Evolutionary conservation across 2,329 filamentous ascomycete species (phyloP).

Genomic region (Raffaelea ambrosiae): DNA sequence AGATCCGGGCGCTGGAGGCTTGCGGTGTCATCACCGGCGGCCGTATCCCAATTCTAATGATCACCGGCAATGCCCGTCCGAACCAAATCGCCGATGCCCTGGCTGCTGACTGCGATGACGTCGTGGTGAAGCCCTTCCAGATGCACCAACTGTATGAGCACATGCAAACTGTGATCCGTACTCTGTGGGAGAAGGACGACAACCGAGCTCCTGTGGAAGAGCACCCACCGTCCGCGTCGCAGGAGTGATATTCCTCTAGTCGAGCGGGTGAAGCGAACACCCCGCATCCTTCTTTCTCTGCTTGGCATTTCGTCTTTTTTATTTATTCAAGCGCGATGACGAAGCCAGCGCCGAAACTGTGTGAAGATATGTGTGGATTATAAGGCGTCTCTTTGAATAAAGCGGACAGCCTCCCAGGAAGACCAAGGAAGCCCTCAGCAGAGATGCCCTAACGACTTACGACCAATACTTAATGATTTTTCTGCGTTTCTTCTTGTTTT

Average conservation of each 20-base stretch:
- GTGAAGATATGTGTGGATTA: too few relatives aligned
- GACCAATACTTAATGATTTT: not conserved
- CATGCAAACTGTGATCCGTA: constrained; percentile 41
- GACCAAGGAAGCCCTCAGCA: too few relatives aligned
- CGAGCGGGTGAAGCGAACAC: too few relatives aligned
- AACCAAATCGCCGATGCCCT: constrained; percentile 49
- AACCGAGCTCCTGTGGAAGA: too few relatives aligned
- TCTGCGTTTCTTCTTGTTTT: not conserved
- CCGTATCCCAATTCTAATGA: constrained; percentile 54
- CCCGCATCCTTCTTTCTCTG: not conserved
- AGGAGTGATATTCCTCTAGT: too few relatives aligned
- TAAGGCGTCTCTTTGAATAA: too few relatives aligned
- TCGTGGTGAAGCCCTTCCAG: constrained; percentile 65
- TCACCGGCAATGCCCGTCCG: constrained; percentile 58
- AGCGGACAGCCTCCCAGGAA: too few relatives aligned
- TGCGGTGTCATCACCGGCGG: constrained; percentile 42
- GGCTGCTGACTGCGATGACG: constrained; percentile 49
- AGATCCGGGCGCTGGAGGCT: constrained; percentile 54
- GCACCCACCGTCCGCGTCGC: not conserved
- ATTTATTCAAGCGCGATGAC: not conserved
- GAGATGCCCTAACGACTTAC: too few relatives aligned
- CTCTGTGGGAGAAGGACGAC: constrained; percentile 10
- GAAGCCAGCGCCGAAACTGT: too few relatives aligned
- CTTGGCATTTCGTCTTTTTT: not conserved
- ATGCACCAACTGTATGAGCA: constrained; percentile 53